Evolutionary conservation across 352 stramenopile species (phyloP).

Genomic region (Phytophthora sansomeana): DNA sequence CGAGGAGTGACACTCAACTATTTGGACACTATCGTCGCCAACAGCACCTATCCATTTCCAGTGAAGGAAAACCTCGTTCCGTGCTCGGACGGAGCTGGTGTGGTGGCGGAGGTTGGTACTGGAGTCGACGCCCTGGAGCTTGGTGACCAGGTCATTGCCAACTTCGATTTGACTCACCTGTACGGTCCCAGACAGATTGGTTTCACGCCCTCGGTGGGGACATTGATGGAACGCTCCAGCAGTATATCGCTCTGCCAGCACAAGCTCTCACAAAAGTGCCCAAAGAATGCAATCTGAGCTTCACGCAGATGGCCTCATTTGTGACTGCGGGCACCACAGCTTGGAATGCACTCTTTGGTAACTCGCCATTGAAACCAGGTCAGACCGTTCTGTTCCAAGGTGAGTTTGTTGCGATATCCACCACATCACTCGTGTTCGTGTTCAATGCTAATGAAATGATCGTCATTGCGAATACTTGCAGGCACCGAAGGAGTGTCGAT

Average conservation of each 20-base stretch:
- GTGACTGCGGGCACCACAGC: conserved; percentile 24
- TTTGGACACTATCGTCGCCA: conserved; percentile 16
- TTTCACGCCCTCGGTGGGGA: conserved; percentile 6
- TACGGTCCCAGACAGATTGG: conserved; percentile 20
- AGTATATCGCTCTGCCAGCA: conserved; percentile 22
- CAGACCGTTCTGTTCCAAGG: conserved; percentile 33
- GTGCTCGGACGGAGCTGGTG: conserved; percentile 25
- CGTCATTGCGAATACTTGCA: too few relatives aligned
- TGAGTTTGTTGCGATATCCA: too few relatives aligned
- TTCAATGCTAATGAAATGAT: too few relatives aligned
- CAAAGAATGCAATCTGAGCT: conserved; percentile 16
- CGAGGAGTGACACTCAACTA: conserved; percentile 32
- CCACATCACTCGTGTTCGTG: too few relatives aligned
- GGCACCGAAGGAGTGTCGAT: conserved; percentile 30
- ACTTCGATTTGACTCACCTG: conserved; percentile 27
- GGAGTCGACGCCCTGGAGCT: conserved; percentile 13
- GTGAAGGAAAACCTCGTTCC: conserved; percentile 28
- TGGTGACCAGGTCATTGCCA: conserved; percentile 28
- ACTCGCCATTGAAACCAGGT: conserved; percentile 10
- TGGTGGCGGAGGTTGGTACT: conserved; percentile 17
- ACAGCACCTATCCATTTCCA: conserved; percentile 17
- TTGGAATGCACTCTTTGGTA: conserved; percentile 33
- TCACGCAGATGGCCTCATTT: conserved; percentile 31
- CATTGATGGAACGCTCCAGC: conserved; percentile 25
- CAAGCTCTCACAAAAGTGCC: conserved; percentile 26